Base-by-base conservation (phyloP, 192 early-diverging fungal genomes). In the Phlyctochytrium arcticum region DNA sequence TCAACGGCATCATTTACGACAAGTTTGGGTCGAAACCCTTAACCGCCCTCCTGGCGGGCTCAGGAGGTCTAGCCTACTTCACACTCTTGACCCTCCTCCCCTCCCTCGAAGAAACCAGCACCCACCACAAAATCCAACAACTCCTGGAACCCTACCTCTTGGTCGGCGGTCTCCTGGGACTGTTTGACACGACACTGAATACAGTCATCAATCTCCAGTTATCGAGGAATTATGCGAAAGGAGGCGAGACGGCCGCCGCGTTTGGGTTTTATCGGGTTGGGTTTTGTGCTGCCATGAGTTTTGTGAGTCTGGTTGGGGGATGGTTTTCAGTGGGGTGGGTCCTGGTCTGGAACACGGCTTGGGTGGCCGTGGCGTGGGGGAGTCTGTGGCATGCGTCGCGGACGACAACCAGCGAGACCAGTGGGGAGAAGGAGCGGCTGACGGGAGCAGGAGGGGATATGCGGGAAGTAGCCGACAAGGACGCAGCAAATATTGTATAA, bases 1-100 rank as follows among this genome's bases (percentile, higher is more conserved):
- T 64, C 5, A 69, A 62, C 62, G 68, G 68, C 37, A 54, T 55
- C 4, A 62, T 69, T 32, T 69, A 69, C 68, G 68, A 69, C 60
- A 30, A 44, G 6, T 69, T 36, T 35, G 68, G 68, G 24, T 39
- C 23, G 26, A 62, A 50, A 10, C 68, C 68, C 7, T 60, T 69
- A 32, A 27, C 59, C 55, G 12, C 19, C 42, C 35, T 56, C 47
- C 51, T 59, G 55, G 47, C 48, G 31, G 19, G n/a, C 55, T 59
- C 65, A 30, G 65, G 65, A 15, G 31, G 46, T 30, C 3, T 33
- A 15, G 57, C 32, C 33, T 67, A 59, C 44, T 29, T 51, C 35
- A 23, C 48, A 37, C 46, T 67, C 44, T 8, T 49, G 9, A 24
- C 57, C 39, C 9, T 67, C 47, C n/a, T 67, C 46, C 65, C 65